Conservation (phyloP, 495 filamentous ascomycete species). For the Polyplosphaeria fusca region DNA sequence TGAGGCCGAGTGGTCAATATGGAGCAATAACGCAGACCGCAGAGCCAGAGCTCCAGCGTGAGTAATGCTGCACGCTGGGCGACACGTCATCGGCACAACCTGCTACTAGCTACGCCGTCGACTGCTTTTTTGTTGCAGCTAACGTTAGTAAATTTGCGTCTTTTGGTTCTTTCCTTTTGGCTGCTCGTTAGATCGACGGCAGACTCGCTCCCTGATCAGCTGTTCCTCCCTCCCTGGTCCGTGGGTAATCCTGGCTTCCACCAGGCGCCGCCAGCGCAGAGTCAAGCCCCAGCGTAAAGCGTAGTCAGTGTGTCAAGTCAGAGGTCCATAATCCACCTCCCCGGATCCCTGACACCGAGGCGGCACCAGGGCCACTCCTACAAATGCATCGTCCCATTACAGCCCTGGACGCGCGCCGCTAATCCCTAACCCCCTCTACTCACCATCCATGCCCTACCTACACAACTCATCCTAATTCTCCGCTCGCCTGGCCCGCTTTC, state of each 20-base stretch:
- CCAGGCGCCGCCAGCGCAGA: constrained; percentile 28
- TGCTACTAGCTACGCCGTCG: constrained; percentile 10
- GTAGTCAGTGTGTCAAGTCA: constrained; percentile 20
- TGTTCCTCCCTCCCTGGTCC: constrained; percentile 18
- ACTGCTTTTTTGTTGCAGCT: constrained; percentile 22
- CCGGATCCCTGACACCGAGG: constrained; percentile 25
- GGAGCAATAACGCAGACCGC: constrained; percentile 24
- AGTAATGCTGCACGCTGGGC: constrained; percentile 18
- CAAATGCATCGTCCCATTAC: constrained; percentile 13
- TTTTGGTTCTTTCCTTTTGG: constrained; percentile 24
- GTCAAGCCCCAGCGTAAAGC: constrained; percentile 13
- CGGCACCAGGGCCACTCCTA: constrained; percentile 15
- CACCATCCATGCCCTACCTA: constrained; percentile 11
- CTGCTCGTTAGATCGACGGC: constrained; percentile 18
- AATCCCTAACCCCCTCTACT: constrained; percentile 12
- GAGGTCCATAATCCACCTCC: constrained; percentile 11
- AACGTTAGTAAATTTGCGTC: constrained; percentile 22
- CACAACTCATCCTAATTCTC: constrained; percentile 27
- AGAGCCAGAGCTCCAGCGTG: constrained; percentile 13
- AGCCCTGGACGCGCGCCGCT: constrained; percentile 18
- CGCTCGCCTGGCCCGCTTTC: constrained; percentile 15
- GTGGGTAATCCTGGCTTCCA: constrained; percentile 25
- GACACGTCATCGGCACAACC: constrained; percentile 29
- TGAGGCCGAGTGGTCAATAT: constrained; percentile 18
- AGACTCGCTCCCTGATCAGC: constrained; percentile 21